Base-by-base conservation (phyloP, 495 filamentous ascomycete species). In the Daldinia concentrica region DNA sequence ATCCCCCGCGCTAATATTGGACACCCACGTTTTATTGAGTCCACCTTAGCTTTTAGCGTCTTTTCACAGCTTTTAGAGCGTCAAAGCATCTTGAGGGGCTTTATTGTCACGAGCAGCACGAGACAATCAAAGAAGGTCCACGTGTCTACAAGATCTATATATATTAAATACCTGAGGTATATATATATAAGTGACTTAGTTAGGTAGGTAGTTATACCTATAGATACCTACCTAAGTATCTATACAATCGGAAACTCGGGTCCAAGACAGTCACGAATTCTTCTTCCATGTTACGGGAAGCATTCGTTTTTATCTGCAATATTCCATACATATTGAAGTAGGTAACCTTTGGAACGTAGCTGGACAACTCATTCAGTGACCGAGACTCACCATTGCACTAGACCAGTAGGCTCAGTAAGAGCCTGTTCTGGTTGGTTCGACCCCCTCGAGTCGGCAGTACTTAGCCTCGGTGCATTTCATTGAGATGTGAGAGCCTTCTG, bases 401-500 rank as follows among this genome's bases (percentile, higher is more conserved):
- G n/a, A n/a, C 48, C 39, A 39, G 50, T 62, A 63, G 36, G 37
- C 39, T 48, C 17, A 64, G 19, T 12, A 62, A 62, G 36, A 27
- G 8, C 51, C 24, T 2, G 8, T 24, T 65, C 41, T 69, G 56
- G 69, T 77, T 77, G 69, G 66, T 37, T 48, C 64, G 45, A 58
- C 54, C 22, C 37, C 32, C 61, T 71, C 66, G 66, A 73, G 50
- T 45, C 72, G 66, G 69, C 72, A 51, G 75, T 62, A 55, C 54
- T 41, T 62, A 71, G 69, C 69, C 75, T 71, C 57, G 50, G 55
- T 73, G 75, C 75, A 71, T 68, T 45, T 56, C 48, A 54, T 66
- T 71, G 61, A 65, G 59, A 66, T 74, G 58, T 68, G 37, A 68
- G 59, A 66, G 63, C 17, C 34, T 57, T 58, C 58, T 52, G 58